phyloP scores from a whole-genome alignment of 129 eudicot species.

The Lactuca saligna region DNA sequence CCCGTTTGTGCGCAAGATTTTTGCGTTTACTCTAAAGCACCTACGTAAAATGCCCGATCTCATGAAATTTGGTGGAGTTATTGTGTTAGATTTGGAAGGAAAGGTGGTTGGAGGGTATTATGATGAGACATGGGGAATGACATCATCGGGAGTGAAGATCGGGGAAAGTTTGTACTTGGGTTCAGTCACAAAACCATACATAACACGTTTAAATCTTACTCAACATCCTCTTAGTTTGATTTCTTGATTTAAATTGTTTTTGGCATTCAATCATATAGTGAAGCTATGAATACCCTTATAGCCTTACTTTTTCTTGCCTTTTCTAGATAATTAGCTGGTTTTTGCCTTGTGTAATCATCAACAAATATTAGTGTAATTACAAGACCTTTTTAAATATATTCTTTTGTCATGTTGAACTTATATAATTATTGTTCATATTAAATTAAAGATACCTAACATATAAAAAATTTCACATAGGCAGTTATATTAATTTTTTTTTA shows the following conservation, averaged over 20 bases:
- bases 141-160: constrained; percentile 51
- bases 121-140: constrained; percentile 16
- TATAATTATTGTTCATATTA: no score
- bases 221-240: constrained; percentile 28
- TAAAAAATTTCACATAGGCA: no score
- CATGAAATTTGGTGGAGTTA: constrained; percentile 27
- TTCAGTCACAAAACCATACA: constrained; percentile 38
- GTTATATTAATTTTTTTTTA: no score
- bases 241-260: background rate
- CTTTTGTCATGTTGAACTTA: no score
- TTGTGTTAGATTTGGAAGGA: constrained; percentile 29
- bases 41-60: constrained; percentile 16
- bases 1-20: constrained; percentile 21
- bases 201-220: constrained; percentile 53
- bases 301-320: background rate
- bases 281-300: background rate
- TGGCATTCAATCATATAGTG: background rate
- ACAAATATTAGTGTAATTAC: no score
- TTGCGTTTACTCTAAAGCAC: constrained; percentile 19
- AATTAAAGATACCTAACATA: no score
- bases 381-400: no score
- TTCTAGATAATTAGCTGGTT: background rate
- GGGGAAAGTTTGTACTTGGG: constrained; percentile 63
- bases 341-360: no score
- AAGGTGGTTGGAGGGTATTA: constrained; percentile 23